Base-by-base conservation (phyloP, 495 filamentous ascomycete genomes). In the Hyaloscypha finlandica region DNA sequence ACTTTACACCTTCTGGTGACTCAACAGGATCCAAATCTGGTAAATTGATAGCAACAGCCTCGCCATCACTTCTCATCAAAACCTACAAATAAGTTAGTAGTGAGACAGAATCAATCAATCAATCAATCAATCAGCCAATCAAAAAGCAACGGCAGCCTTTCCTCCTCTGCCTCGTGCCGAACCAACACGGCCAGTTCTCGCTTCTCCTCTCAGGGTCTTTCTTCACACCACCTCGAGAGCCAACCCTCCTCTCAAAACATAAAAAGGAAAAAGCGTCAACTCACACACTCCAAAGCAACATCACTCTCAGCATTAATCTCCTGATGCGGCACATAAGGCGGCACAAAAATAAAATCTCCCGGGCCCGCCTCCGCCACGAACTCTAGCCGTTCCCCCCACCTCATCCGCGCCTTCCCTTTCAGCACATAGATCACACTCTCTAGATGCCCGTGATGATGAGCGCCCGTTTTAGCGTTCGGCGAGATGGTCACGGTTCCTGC, bases 301-400 rank as follows among this genome's bases (percentile, higher is more conserved):
- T 77, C 69, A 25, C 69, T 67, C 22, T 62, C 60, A 20, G 77
- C 77, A 64, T 78, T 79, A 70, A 79, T 79, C 70, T 79, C 77
- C 68, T 79, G 76, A 71, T 79, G 76, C 39, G 74, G 74, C 57
- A 75, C 75, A 42, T 73, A 78, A 39, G 76, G 76, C 55, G 76
- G 76, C 33, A 78, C 77, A 56, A 71, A 79, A 54, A 79, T 79
- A 70, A 79, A 79, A 64, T 79, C 77, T 0, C 77, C 77, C n/a
- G 75, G 76, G 20, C 77, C 77, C 6, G 77, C 76, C 66, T 79
- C 77, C 8, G 76, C 76, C 20, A 71, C 73, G 62, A 79, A 79
- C 68, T 77, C 74, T 48, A 79, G 61, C 64, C 71, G 72, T 68
- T 77, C 76, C 6, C 77, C 77, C 77, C 77, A 79, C 20, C 77